phyloP scores from a whole-genome alignment of 2,329 filamentous ascomycete species.

The Aspergillus awamori region DNA sequence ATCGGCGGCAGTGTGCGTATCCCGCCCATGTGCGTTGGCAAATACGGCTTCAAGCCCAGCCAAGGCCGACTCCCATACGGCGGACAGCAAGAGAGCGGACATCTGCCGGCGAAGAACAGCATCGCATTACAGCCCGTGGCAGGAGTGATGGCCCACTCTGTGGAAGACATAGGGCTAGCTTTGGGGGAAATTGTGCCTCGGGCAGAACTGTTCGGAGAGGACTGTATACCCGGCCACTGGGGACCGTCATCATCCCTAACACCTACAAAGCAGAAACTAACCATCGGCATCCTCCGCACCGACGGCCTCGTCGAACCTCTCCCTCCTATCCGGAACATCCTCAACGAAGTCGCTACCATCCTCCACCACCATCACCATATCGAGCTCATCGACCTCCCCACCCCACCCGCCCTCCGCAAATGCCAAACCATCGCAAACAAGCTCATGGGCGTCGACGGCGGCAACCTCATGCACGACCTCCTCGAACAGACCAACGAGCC shows the following conservation, averaged over 20 bases:
- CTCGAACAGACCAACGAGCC: constrained; percentile 60
- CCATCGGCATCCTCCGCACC: constrained; percentile 47
- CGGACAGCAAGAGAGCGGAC: constrained; percentile 52
- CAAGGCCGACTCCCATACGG: constrained; percentile 54
- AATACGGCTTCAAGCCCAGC: constrained; percentile 57
- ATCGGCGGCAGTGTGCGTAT: constrained; percentile 54
- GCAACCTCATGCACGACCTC: constrained; percentile 58
- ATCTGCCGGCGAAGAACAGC: constrained; percentile 52
- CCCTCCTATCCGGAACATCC: constrained; percentile 43
- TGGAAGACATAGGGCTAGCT: constrained; percentile 49
- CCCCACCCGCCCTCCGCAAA: constrained; percentile 55
- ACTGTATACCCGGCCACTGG: constrained; percentile 49
- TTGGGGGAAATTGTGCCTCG: constrained; percentile 56
- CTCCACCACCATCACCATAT: constrained; percentile 47
- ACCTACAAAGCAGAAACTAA: constrained; percentile 37
- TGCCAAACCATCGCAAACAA: constrained; percentile 61
- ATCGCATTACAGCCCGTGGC: constrained; percentile 54
- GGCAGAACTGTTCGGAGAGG: constrained; percentile 56
- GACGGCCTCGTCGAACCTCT: constrained; percentile 43
- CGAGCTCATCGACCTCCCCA: constrained; percentile 62
- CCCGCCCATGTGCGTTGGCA: constrained; percentile 54
- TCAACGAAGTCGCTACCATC: constrained; percentile 42
- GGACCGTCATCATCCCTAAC: constrained; percentile 21
- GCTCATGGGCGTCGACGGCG: constrained; percentile 63
- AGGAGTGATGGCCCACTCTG: constrained; percentile 45